A percentile compares a stretch with the other conserved stretches of the same genome.
phyloP scores from a whole-genome alignment of 2,329 filamentous ascomycete species.

The Xylariaceae sp. region DNA sequence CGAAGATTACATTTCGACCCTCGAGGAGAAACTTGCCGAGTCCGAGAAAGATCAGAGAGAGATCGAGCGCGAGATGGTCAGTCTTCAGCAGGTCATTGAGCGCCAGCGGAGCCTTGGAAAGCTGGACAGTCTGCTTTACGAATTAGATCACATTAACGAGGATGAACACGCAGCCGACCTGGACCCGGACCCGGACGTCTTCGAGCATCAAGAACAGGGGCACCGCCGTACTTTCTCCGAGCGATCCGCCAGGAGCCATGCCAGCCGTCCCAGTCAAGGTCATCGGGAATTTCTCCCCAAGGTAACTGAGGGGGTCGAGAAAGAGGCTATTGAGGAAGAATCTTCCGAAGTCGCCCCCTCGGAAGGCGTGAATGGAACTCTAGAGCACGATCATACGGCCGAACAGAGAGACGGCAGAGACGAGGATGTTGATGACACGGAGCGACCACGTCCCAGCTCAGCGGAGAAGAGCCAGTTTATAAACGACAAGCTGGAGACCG shows the following conservation, averaged over 20 bases:
- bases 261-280: constrained; percentile 47
- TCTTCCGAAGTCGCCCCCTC: constrained; percentile 17
- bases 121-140: constrained; percentile 84
- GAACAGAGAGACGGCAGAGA: constrained; percentile 14
- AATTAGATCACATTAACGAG: constrained; percentile 73
- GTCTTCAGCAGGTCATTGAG: constrained; percentile 90
- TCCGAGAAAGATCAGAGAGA: constrained; percentile 92
- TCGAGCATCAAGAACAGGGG: constrained; percentile 36
- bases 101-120: constrained; percentile 92
- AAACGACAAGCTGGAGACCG: constrained; percentile 84
- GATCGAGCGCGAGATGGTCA: constrained; percentile 94
- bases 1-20: constrained; percentile 94
- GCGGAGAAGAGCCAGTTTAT: constrained; percentile 80
- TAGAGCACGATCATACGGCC: constrained; percentile 5
- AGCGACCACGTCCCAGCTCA: constrained; percentile 50
- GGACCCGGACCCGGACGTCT: constrained; percentile 31
- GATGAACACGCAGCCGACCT: constrained; percentile 39
- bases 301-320: constrained; percentile 36
- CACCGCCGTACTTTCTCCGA: constrained; percentile 43
- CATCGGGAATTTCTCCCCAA: constrained; percentile 52
- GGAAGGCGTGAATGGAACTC: constrained; percentile 9
- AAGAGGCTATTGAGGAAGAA: constrained; percentile 26
- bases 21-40: constrained; percentile 92
- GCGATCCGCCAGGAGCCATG: constrained; percentile 50
- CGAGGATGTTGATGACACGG: constrained; percentile 5